phyloP scores from a whole-genome alignment of 306 rosid species.

The Rosa persica region DNA sequence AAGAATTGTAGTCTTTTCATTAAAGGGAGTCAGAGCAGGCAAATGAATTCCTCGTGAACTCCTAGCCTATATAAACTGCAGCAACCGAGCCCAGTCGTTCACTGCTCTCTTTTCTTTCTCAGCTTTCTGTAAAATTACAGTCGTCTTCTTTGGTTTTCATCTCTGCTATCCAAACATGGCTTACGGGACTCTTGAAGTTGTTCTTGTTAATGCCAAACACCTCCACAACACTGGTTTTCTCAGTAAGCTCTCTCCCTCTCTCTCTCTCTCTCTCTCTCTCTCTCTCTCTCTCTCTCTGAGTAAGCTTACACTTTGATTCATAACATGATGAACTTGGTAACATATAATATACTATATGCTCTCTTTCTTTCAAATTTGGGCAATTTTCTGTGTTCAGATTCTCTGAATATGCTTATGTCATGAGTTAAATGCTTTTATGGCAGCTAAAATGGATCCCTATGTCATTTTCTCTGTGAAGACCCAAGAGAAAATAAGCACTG shows the following conservation, averaged over 20 bases:
- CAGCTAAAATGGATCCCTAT: conserved; percentile 75
- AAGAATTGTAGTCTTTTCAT: not conserved
- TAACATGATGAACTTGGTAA: not conserved
- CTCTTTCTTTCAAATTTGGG: not conserved
- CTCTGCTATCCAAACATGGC: not conserved
- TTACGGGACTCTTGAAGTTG: not conserved
- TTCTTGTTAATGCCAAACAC: not conserved
- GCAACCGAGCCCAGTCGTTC: not conserved
- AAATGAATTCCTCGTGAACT: not conserved
- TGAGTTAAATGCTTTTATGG: not conserved
- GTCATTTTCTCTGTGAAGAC: conserved; percentile 65
- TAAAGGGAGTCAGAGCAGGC: not conserved
- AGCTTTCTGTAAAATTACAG: not conserved
- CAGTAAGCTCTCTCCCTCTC: not conserved
- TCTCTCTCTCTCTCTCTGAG: not conserved
- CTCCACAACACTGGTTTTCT: not conserved
- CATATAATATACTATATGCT: too few relatives aligned
- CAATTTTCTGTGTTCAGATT: not conserved
- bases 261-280: conserved; percentile 1
- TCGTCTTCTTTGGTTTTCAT: not conserved
- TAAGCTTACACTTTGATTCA: not conserved
- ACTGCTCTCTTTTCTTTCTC: not conserved
- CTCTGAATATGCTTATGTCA: not conserved
- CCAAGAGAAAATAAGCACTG: conserved; percentile 73
- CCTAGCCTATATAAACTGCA: not conserved